phyloP scores from a whole-genome alignment of 2,329 filamentous ascomycete species.

The Colletotrichum graminicola region DNA sequence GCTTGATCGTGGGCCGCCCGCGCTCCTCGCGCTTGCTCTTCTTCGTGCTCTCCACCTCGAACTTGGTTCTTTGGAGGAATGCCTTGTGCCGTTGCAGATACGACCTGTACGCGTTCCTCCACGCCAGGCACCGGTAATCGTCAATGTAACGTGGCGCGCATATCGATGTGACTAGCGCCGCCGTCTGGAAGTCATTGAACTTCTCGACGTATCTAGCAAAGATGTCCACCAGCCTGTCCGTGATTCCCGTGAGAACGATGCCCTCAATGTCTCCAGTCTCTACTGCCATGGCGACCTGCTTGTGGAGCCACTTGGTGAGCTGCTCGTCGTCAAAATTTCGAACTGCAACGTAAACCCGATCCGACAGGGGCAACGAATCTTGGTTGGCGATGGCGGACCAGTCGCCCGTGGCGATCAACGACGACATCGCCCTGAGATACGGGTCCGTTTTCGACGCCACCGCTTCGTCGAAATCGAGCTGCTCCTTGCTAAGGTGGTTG shows the following conservation, averaged over 20 bases:
- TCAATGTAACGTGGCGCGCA: constrained; percentile 82
- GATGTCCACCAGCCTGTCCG: constrained; percentile 78
- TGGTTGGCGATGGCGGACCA: constrained; percentile 82
- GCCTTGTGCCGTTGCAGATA: constrained; percentile 79
- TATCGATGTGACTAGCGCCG: constrained; percentile 79
- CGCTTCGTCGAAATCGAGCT: constrained; percentile 69
- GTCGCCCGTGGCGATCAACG: constrained; percentile 80
- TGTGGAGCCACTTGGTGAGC: constrained; percentile 75
- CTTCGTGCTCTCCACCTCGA: constrained; percentile 81
- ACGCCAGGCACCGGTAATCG: constrained; percentile 80
- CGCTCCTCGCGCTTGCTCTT: constrained; percentile 69
- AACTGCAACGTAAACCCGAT: constrained; percentile 80
- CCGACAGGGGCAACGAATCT: constrained; percentile 77
- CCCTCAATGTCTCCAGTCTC: constrained; percentile 80
- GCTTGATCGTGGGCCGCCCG: constrained; percentile 72
- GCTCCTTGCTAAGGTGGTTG: constrained; percentile 58
- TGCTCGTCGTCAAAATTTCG: constrained; percentile 73
- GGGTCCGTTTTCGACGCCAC: constrained; percentile 77
- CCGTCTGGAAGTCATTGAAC: constrained; percentile 83
- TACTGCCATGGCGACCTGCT: constrained; percentile 72
- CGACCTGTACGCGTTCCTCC: constrained; percentile 78
- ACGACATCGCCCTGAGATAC: constrained; percentile 83
- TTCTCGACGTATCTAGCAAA: constrained; percentile 81
- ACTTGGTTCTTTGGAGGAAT: constrained; percentile 81
- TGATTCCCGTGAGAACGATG: constrained; percentile 82